Evolutionary conservation across 2,329 filamentous ascomycete species (phyloP).

Genomic region (Aspergillus carbonarius): DNA sequence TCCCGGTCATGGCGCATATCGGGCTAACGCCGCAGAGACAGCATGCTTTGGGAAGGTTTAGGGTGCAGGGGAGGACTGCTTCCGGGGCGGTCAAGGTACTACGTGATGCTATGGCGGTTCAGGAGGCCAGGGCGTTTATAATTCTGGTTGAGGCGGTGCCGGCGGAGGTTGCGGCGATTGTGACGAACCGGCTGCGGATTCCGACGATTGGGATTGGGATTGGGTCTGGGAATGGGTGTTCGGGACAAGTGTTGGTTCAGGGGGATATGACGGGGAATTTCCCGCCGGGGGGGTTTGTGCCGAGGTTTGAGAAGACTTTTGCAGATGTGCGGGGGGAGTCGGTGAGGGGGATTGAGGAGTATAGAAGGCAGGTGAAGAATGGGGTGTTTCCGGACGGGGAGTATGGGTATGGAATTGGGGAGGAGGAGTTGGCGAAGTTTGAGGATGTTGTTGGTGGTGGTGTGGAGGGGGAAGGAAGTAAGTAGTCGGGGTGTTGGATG

Average conservation of each 20-base stretch:
- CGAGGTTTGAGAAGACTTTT: conserved; percentile 61
- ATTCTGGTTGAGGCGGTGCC: conserved; percentile 90
- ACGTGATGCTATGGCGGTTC: conserved; percentile 81
- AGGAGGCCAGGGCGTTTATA: conserved; percentile 85
- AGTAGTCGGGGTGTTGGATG: too few species aligned
- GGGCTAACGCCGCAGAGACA: conserved; percentile 93
- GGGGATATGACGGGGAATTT: conserved; percentile 93
- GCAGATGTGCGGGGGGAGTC: conserved; percentile 87
- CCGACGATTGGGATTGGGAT: conserved; percentile 98
- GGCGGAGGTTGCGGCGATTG: conserved; percentile 73
- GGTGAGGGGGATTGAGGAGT: conserved; percentile 71
- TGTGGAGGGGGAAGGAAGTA: too few species aligned
- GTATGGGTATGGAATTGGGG: too few species aligned
- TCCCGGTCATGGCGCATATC: conserved; percentile 90
- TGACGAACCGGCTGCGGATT: conserved; percentile 76
- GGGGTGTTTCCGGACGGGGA: too few species aligned
- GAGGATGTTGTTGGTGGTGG: too few species aligned
- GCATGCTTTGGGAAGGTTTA: conserved; percentile 87
- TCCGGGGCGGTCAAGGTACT: conserved; percentile 71
- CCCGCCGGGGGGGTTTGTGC: conserved; percentile 93
- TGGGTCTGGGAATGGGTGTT: conserved; percentile 86
- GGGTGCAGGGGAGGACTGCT: conserved; percentile 87
- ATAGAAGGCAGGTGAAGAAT: conserved; percentile 78
- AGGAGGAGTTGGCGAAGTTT: too few species aligned
- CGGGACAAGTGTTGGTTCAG: conserved; percentile 93